These are phyloP conservation scores for Dendrothele bispora DNA, from an alignment of 768 basidiomycete species.

Conservation along the genomic window DNA sequence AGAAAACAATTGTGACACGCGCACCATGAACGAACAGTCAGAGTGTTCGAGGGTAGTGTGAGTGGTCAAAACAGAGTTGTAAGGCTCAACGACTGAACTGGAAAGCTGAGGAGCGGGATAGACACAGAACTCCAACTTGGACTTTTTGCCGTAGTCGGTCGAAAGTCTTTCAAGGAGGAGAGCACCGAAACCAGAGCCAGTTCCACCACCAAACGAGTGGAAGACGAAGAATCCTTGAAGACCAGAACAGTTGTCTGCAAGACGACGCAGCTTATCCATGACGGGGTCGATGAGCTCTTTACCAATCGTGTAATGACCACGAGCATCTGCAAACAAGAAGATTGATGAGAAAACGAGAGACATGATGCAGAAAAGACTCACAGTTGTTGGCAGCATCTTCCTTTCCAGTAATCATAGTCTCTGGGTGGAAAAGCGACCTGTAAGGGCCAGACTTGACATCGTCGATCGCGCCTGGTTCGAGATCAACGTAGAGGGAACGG, in stretches of 20 bases:
- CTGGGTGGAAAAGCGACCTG: conserved; percentile 94
- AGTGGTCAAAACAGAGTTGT: conserved; percentile 95
- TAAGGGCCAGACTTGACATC: conserved; percentile 93
- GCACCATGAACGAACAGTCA: conserved; percentile 98
- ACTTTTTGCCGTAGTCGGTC: conserved; percentile 98
- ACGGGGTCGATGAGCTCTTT: conserved; percentile 97
- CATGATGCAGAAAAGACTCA: conserved; percentile 36
- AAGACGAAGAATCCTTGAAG: conserved; percentile 99
- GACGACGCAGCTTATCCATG: conserved; percentile 91
- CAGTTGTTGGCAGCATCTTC: conserved; percentile 99
- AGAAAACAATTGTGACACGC: conserved; percentile 14
- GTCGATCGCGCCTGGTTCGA: conserved; percentile 94
- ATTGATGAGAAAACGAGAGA: conserved; percentile 13
- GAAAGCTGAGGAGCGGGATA: conserved; percentile 93
- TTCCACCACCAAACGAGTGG: conserved; percentile 99
- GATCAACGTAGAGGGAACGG: conserved; percentile 93
- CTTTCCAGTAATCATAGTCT: conserved; percentile 95
- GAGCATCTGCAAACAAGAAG: conserved; percentile 65
- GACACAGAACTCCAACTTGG: conserved; percentile 96
- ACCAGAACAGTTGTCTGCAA: conserved; percentile 95
- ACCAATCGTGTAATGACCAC: conserved; percentile 97
- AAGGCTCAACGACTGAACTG: conserved; percentile 96
- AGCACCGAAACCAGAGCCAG: conserved; percentile 97
- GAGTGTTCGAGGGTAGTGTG: conserved; percentile 99
- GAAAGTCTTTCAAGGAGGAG: conserved; percentile 94